Percentiles rank a stretch among this genome's conserved stretches.
Evolutionary conservation across 768 basidiomycete genomes (phyloP).

Genomic region (Rubroboletus satanas): DNA sequence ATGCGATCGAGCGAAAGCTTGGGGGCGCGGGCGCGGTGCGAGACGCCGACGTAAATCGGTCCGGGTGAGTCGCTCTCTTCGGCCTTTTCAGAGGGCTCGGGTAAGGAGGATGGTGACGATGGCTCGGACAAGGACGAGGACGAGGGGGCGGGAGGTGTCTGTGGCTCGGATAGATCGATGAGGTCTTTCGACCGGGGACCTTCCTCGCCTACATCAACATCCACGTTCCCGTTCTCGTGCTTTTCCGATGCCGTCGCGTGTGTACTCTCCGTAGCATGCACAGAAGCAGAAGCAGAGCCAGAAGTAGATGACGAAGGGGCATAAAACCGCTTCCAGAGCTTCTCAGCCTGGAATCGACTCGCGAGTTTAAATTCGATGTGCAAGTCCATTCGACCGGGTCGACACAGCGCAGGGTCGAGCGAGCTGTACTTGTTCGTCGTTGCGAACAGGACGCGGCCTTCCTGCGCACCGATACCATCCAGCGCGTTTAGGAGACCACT

Average conservation of each 20-base stretch:
- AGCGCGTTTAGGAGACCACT: slow-evolving; percentile 77
- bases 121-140: background rate
- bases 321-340: slow-evolving; percentile 69
- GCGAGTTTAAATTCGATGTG: slow-evolving; percentile 77
- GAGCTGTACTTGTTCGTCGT: slow-evolving; percentile 71
- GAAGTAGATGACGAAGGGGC: slow-evolving; percentile 33
- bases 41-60: slow-evolving; percentile 11
- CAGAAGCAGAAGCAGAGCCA: background rate
- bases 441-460: slow-evolving; percentile 78
- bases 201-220: background rate
- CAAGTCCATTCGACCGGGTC: slow-evolving; percentile 78
- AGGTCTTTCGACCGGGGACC: slow-evolving; percentile 6
- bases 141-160: background rate
- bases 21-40: slow-evolving; percentile 37
- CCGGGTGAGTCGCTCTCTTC: background rate
- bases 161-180: slow-evolving; percentile 15
- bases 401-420: slow-evolving; percentile 70
- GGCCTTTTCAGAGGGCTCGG: slow-evolving; percentile 16
- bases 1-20: slow-evolving; percentile 39
- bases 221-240: background rate
- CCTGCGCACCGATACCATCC: slow-evolving; percentile 74
- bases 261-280: background rate
- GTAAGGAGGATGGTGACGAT: background rate
- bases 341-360: slow-evolving; percentile 60
- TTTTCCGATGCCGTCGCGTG: background rate